These are phyloP conservation scores for Groenewaldozyma salmanticensis DNA, from an alignment of 805 yeast species.

Conservation along the genomic window DNA sequence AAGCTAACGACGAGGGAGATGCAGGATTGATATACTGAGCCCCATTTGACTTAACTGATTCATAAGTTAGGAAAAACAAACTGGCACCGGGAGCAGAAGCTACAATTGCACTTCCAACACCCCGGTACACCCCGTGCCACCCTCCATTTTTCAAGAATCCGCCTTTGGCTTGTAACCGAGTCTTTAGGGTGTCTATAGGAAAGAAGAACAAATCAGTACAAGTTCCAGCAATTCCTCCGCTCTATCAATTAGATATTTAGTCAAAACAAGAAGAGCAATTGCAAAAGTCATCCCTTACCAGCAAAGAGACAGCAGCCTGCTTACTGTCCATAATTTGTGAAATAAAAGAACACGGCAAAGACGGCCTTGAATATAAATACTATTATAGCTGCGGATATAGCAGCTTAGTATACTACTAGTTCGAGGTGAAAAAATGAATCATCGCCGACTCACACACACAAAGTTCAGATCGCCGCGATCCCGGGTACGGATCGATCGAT, in stretches of 20 bases:
- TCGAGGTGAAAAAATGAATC: too few relatives aligned
- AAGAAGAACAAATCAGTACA: conserved; percentile 89
- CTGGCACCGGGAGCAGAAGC: conserved; percentile 91
- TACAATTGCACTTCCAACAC: conserved; percentile 85
- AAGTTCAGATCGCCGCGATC: too few relatives aligned
- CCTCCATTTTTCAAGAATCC: conserved; percentile 94
- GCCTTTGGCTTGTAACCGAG: conserved; percentile 89
- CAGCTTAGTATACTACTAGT: too few relatives aligned
- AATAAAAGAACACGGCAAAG: neutral
- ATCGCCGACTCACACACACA: too few relatives aligned
- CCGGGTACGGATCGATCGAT: too few relatives aligned
- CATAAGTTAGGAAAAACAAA: conserved; percentile 75
- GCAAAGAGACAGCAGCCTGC: conserved; percentile 9
- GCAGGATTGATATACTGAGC: conserved; percentile 25
- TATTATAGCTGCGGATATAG: too few relatives aligned
- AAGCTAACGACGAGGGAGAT: conserved; percentile 24
- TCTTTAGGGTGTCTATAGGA: conserved; percentile 93
- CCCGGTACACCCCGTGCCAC: conserved; percentile 81
- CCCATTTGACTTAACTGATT: conserved; percentile 49
- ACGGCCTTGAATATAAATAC: neutral
- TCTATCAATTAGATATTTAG: conserved; percentile 13
- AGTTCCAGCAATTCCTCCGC: conserved; percentile 94
- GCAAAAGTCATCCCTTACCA: conserved; percentile 5
- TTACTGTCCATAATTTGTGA: conserved; percentile 8
- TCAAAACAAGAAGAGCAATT: neutral